Evolutionary conservation across 495 filamentous ascomycete genomes (phyloP), one percentile per base, ranked within the genome.

Genomic region (Aspergillus sparsus): DNA sequence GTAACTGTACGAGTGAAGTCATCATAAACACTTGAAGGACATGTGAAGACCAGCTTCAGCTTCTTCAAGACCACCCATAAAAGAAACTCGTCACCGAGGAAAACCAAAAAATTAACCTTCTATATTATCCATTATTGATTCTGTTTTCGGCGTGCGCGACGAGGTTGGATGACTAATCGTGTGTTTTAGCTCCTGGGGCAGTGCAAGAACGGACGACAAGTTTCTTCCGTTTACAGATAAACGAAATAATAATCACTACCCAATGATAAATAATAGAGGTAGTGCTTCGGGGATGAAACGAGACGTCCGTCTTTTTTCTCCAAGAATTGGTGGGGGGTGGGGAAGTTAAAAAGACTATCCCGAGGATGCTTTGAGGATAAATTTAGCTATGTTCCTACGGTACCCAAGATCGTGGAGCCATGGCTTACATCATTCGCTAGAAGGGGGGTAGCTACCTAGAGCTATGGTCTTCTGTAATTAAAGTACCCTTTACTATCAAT

Each of bases 1-100:
- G 59, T 54, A 71, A 55, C 60, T 78, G 71, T 49, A 65, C 59
- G 47, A 78, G 65, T 51, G 72, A 68, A 65, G 62, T 74, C 74
- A 78, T 78, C 45, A 65, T 78, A 63, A 56, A 58, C 64, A 58
- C 63, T 36, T 57, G 33, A 53, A 57, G 66, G 61, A 61, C 70
- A 72, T 68, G 55, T 58, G 64, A 65, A 65, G 60, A 52, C 65
- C 64, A 71, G 70, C 71, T 69, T 63, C 66, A 58, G 64, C 61
- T 61, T 27, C 21, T 27, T 60, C 57, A 62, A 36, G 44, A 49
- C 53, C 61, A 60, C 47, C 54, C 27, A 13, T 27, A 13, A 35
- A 61, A 39, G 46, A 32, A 16, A 18, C 34, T 58, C 50, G 51
- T 57, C 49, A 60, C 58, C 54, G 53, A 45, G 37, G 12, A 56